A percentile compares a stretch with the other conserved stretches of the same genome.
Conservation (phyloP, 805 yeast species). For the Ogataea pignaliae region DNA sequence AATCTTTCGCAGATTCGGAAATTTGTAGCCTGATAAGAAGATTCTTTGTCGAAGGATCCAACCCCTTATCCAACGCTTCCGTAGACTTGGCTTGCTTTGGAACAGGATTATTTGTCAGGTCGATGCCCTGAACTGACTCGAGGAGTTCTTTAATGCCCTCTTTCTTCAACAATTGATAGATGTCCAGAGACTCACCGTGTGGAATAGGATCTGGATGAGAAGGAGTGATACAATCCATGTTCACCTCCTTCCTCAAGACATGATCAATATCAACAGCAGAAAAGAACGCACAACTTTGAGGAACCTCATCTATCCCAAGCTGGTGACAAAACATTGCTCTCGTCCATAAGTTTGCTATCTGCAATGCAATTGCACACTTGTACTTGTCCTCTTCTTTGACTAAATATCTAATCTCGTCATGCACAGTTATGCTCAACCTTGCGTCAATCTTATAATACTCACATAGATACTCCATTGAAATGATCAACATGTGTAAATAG, state of each 20-base stretch:
- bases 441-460: slow-evolving; percentile 65
- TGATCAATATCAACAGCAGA: slow-evolving; percentile 89
- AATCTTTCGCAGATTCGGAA: slow-evolving; percentile 23
- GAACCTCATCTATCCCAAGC: slow-evolving; percentile 81
- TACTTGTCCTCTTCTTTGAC: slow-evolving; percentile 71
- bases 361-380: slow-evolving; percentile 76
- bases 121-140: slow-evolving; percentile 8
- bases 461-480: slow-evolving; percentile 81
- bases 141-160: slow-evolving; percentile 29
- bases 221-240: slow-evolving; percentile 86
- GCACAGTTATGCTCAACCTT: slow-evolving; percentile 81
- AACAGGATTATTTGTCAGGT: slow-evolving; percentile 12
- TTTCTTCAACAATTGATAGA: slow-evolving; percentile 44
- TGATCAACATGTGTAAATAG: slow-evolving; percentile 77
- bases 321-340: slow-evolving; percentile 93
- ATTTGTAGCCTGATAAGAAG: slow-evolving; percentile 29
- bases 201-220: slow-evolving; percentile 68
- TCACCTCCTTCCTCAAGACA: slow-evolving; percentile 89
- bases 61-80: slow-evolving; percentile 23
- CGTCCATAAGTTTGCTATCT: slow-evolving; percentile 91
- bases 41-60: slow-evolving; percentile 19
- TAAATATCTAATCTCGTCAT: slow-evolving; percentile 87
- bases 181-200: slow-evolving; percentile 75
- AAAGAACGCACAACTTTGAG: slow-evolving; percentile 94
- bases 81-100: slow-evolving; percentile 17